Base-by-base conservation (phyloP, 495 filamentous ascomycete species). In the Lasiosphaeria miniovina region DNA sequence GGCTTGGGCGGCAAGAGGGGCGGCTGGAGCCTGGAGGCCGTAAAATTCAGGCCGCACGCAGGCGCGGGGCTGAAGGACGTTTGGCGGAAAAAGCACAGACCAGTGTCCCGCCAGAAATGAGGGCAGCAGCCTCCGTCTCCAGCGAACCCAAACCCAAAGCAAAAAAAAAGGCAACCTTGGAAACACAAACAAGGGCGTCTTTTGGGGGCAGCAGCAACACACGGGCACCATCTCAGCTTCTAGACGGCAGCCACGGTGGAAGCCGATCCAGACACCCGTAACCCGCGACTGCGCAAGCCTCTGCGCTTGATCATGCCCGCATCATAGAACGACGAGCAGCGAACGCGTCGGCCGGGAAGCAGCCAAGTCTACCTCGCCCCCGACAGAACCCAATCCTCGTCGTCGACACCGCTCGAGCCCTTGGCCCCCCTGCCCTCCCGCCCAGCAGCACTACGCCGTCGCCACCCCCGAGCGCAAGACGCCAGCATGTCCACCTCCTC, bases 401-500 rank as follows among this genome's bases (percentile, higher is more conserved):
- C 24, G 24, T 24, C 24, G 24, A 24, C 24, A 24, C 24, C 24
- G 24, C 24, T 24, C 24, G 24, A 24, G 24, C 24, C 24, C 24
- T 24, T 24, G 24, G 1, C 24, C 24, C 24, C 24, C 24, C 24
- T 24, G 24, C 17, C 55, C 49, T 50, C 45, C 41, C 32, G 1
- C 48, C 50, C 51, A 36, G 49, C 54, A 52, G 14, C 59, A 49
- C 24, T 40, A 54, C 35, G 55, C 50, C 32, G 38, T 43, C 53
- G 52, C 38, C 38, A 31, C 34, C 40, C 32, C 31, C 9, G 52
- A 17, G 5, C 4, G 9, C 46, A 57, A 48, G 24, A 24, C 12
- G 14, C 33, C 58, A 61, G 9, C 33, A 84, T 84, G 81, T 84
- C 81, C 65, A 85, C 90, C 61, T 93, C 90, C 4, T 93, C 91